These are phyloP conservation scores for Penicillium glabrum DNA, from an alignment of 2,329 filamentous ascomycete genomes.

Conservation along the genomic window DNA sequence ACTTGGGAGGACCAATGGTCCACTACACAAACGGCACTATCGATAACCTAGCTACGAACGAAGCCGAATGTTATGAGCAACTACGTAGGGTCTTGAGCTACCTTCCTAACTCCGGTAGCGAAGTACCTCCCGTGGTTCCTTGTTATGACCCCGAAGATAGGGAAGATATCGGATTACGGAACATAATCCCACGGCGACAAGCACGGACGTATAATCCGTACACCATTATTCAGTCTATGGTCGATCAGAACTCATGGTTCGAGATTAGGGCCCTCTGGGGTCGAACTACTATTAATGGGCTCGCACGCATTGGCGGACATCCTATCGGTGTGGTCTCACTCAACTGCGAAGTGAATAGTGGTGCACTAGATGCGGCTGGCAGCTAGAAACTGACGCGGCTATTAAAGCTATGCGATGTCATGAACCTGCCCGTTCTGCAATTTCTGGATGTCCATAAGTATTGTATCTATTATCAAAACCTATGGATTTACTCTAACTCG, in stretches of 20 bases:
- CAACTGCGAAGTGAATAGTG: constrained; percentile 62
- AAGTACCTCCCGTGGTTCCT: constrained; percentile 52
- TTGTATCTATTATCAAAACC: background rate
- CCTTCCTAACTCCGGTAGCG: constrained; percentile 58
- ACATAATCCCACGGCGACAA: constrained; percentile 58
- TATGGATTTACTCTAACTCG: constrained; percentile 5
- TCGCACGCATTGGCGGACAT: constrained; percentile 58
- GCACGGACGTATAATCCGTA: constrained; percentile 62
- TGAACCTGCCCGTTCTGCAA: constrained; percentile 64
- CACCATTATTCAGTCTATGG: constrained; percentile 57
- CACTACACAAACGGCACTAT: constrained; percentile 67
- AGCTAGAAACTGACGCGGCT: constrained; percentile 62
- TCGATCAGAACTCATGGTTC: constrained; percentile 60
- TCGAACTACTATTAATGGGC: constrained; percentile 59
- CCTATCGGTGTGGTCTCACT: constrained; percentile 61
- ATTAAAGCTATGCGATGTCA: constrained; percentile 64
- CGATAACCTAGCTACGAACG: constrained; percentile 62
- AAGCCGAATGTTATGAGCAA: constrained; percentile 63
- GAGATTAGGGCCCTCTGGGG: constrained; percentile 66
- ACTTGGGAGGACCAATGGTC: constrained; percentile 61
- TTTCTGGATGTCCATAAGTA: constrained; percentile 60
- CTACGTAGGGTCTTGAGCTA: constrained; percentile 58
- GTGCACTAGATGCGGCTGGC: constrained; percentile 61
- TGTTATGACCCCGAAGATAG: constrained; percentile 53
- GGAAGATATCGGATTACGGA: constrained; percentile 50